Evolutionary conservation across 106 monocot genomes (phyloP).

Genomic region (Dioscorea zingiberensis): DNA sequence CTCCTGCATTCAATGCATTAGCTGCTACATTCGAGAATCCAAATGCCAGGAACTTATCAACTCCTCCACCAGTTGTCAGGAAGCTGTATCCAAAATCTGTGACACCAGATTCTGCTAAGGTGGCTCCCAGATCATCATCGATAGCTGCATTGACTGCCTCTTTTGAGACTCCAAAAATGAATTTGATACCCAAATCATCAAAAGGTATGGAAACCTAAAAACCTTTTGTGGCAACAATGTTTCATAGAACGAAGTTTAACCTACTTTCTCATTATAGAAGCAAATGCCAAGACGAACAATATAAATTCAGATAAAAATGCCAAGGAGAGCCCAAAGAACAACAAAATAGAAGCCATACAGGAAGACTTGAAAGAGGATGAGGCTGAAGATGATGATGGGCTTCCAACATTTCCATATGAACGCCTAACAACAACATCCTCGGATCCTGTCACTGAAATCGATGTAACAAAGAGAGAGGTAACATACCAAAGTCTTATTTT

Average conservation of each 20-base stretch:
- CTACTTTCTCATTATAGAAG: conserved; percentile 13
- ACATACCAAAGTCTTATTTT: neutral
- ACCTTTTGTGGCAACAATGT: neutral
- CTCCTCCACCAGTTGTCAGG: conserved; percentile 62
- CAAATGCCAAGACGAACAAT: conserved; percentile 31
- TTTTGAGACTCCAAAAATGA: conserved; percentile 45
- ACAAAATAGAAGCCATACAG: conserved; percentile 36
- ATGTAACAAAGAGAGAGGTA: conserved; percentile 85
- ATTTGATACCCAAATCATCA: conserved; percentile 36
- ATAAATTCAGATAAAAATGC: conserved; percentile 31
- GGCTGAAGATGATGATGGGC: conserved; percentile 57
- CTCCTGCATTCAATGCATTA: conserved; percentile 77
- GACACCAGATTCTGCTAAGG: conserved; percentile 28
- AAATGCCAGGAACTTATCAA: conserved; percentile 73
- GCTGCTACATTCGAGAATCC: conserved; percentile 85
- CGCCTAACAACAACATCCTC: conserved; percentile 45
- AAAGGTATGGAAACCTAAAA: conserved; percentile 39
- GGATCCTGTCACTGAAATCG: conserved; percentile 63
- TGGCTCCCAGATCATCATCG: conserved; percentile 39
- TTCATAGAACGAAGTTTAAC: neutral
- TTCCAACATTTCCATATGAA: conserved; percentile 55
- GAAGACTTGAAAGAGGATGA: conserved; percentile 52
- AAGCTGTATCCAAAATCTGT: conserved; percentile 54
- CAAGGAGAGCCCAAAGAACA: conserved; percentile 34
- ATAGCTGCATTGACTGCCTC: conserved; percentile 56